Conservation (phyloP, 345 rosid species). For the Chamaenerion angustifolium region DNA sequence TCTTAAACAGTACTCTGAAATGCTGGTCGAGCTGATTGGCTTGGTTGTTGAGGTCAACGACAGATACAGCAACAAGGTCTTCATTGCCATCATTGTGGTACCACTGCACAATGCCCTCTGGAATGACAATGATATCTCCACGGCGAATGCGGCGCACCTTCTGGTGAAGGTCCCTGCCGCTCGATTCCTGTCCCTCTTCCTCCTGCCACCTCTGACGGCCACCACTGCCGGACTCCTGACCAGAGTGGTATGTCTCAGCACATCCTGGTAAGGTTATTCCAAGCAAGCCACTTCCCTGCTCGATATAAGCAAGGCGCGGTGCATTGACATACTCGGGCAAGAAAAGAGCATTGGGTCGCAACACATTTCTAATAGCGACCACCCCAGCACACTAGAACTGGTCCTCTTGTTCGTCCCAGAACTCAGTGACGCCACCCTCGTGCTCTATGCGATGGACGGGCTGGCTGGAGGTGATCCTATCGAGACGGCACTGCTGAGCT, state of each 20-base stretch:
- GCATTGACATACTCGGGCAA: slow-evolving; percentile 15
- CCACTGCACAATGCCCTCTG: slow-evolving; percentile 19
- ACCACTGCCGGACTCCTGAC: background rate
- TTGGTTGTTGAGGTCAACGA: slow-evolving; percentile 14
- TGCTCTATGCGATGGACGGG: slow-evolving; percentile 14
- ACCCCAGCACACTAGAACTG: slow-evolving; percentile 24
- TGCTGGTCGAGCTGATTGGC: slow-evolving; percentile 11
- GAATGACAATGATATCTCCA: slow-evolving; percentile 24
- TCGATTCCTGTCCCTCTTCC: background rate
- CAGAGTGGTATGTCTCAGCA: slow-evolving; percentile 17
- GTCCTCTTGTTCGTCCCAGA: slow-evolving; percentile 22
- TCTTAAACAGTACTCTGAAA: background rate
- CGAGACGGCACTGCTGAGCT: slow-evolving; percentile 19
- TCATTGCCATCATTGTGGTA: slow-evolving; percentile 21
- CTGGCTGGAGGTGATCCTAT: slow-evolving; percentile 8
- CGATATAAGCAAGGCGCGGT: slow-evolving; percentile 19
- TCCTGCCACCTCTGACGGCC: slow-evolving; percentile 1
- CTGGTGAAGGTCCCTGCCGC: slow-evolving; percentile 20
- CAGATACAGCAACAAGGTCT: slow-evolving; percentile 15
- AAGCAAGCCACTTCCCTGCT: slow-evolving; percentile 13
- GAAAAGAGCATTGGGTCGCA: slow-evolving; percentile 18
- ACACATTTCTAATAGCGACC: slow-evolving; percentile 7
- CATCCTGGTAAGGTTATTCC: slow-evolving; percentile 21
- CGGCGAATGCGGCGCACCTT: slow-evolving; percentile 16
- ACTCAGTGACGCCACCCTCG: slow-evolving; percentile 18